Percentiles rank a stretch among this genome's conserved stretches.
These are phyloP conservation scores for Brasilioporus rufonigricans DNA, from an alignment of 768 basidiomycete genomes.

Conservation along the genomic window DNA sequence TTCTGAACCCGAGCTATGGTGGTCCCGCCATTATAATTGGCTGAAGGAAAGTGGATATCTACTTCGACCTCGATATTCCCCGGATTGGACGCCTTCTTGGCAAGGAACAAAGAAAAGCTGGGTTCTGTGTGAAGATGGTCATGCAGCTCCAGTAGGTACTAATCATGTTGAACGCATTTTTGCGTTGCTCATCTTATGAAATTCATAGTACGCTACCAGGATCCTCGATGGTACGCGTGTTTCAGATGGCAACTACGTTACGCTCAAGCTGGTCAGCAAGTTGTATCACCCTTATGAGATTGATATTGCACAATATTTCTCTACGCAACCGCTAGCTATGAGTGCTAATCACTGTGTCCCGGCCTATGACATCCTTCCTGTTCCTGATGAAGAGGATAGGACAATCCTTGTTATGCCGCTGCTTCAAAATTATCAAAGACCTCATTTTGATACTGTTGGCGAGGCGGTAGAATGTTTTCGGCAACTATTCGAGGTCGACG, in stretches of 20 bases:
- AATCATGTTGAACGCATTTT: not conserved
- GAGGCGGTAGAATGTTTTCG: not conserved
- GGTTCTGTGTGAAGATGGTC: constrained; percentile 3
- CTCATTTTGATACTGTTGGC: constrained; percentile 28
- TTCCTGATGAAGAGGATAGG: constrained; percentile 3
- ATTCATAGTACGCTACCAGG: constrained; percentile 2
- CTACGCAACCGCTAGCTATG: not conserved
- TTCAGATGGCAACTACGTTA: constrained; percentile 28
- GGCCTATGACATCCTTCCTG: constrained; percentile 21
- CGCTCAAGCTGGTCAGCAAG: constrained; percentile 28
- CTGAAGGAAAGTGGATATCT: constrained; percentile 16
- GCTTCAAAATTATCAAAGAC: constrained; percentile 24
- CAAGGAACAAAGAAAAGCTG: constrained; percentile 1
- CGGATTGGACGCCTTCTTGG: constrained; percentile 24
- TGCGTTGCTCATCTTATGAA: constrained; percentile 16
- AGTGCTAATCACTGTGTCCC: constrained; percentile 36
- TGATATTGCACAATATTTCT: constrained; percentile 27
- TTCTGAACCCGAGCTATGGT: constrained; percentile 5
- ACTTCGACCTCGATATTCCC: constrained; percentile 21
- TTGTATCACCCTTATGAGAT: constrained; percentile 27
- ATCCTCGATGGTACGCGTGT: constrained; percentile 31
- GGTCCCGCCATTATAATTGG: constrained; percentile 13
- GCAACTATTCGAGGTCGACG: constrained; percentile 31
- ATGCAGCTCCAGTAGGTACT: constrained; percentile 1
- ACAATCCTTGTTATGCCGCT: constrained; percentile 36